Conservation (phyloP, 2,329 filamentous ascomycete genomes). For the Sordariomycetes sp. region DNA sequence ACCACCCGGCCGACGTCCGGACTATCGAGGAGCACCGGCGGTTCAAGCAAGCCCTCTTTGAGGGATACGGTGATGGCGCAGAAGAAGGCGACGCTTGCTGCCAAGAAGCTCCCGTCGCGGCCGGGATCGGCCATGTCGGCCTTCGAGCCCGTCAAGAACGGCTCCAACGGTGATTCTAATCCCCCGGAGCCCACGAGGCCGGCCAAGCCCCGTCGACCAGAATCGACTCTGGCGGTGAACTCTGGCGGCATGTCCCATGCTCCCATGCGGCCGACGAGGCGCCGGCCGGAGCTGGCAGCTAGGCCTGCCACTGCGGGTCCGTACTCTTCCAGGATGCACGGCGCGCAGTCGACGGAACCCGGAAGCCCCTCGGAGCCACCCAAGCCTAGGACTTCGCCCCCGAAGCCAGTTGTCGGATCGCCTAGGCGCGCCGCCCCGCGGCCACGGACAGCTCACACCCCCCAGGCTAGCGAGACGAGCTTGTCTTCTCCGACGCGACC, state of each 20-base stretch:
- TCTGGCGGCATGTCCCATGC: slow-evolving; percentile 49
- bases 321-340: slow-evolving; percentile 47
- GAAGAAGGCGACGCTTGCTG: slow-evolving; percentile 46
- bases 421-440: slow-evolving; percentile 35
- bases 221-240: slow-evolving; percentile 27
- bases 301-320: slow-evolving; percentile 53
- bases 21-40: slow-evolving; percentile 49
- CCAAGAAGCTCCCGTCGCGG: slow-evolving; percentile 36
- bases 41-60: slow-evolving; percentile 49
- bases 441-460: slow-evolving; percentile 26
- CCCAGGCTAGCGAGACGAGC: slow-evolving; percentile 37
- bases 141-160: slow-evolving; percentile 35
- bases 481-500: slow-evolving; percentile 28
- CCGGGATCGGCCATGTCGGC: slow-evolving; percentile 53
- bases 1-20: slow-evolving; percentile 40
- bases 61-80: slow-evolving; percentile 77
- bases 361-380: not conserved
- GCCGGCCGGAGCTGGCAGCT: slow-evolving; percentile 41
- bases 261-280: slow-evolving; percentile 46
- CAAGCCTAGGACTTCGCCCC: slow-evolving; percentile 1
- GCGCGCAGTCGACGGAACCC: slow-evolving; percentile 23
- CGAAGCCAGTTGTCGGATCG: slow-evolving; percentile 18
- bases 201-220: slow-evolving; percentile 21
- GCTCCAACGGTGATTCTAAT: slow-evolving; percentile 20
- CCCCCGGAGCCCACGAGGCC: slow-evolving; percentile 16